phyloP scores from a whole-genome alignment of 164 flowering plant genomes.

The Vitis riparia region DNA sequence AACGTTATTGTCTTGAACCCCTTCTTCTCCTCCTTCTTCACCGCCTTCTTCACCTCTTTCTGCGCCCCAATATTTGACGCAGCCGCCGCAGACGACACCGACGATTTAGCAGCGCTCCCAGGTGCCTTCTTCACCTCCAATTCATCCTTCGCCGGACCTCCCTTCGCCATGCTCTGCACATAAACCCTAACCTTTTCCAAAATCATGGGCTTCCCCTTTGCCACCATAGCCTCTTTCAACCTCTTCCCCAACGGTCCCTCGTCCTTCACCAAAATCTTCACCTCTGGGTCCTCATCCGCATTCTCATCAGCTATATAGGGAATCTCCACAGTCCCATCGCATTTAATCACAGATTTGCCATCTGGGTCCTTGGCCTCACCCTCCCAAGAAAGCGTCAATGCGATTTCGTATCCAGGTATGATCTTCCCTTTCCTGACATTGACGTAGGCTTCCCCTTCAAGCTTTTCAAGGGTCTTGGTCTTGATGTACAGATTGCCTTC shows the following conservation, averaged over 20 bases:
- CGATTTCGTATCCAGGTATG: conserved; percentile 92
- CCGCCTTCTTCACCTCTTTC: conserved; percentile 23
- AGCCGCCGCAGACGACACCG: conserved; percentile 10
- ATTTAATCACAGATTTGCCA: conserved; percentile 44
- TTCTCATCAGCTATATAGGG: conserved; percentile 97
- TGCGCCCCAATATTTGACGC: conserved; percentile 5
- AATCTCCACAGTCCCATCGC: conserved; percentile 68
- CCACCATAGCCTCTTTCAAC: conserved; percentile 69
- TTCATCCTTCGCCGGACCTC: conserved; percentile 91
- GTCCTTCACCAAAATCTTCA: conserved; percentile 64
- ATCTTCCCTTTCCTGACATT: conserved; percentile 92
- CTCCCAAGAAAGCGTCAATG: conserved; percentile 56
- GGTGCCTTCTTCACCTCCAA: conserved; percentile 65
- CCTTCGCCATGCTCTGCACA: conserved; percentile 78
- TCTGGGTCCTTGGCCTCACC: conserved; percentile 74
- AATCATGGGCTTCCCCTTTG: conserved; percentile 66
- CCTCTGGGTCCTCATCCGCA: conserved; percentile 89
- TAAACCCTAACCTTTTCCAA: conserved; percentile 76
- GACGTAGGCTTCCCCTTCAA: conserved; percentile 93
- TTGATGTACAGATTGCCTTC: conserved; percentile 64
- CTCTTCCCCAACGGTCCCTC: conserved; percentile 73
- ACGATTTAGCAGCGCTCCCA: conserved; percentile 12
- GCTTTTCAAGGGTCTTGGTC: conserved; percentile 51
- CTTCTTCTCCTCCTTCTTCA: conserved; percentile 41
- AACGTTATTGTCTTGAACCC: conserved; percentile 83